These are phyloP conservation scores for Echium plantagineum DNA, from an alignment of 257 asterid species.

Conservation along the genomic window DNA sequence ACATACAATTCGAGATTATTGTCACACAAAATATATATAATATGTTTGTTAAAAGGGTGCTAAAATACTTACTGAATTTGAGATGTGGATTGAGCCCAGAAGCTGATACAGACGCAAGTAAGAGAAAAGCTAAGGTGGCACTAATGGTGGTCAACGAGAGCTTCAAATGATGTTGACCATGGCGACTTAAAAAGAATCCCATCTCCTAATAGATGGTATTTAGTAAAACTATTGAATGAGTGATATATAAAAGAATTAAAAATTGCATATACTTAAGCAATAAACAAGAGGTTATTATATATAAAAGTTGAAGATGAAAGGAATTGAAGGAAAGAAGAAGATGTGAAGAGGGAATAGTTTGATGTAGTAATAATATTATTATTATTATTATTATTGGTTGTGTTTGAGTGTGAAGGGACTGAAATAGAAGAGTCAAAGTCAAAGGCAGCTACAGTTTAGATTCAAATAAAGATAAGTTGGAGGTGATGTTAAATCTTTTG, in stretches of 20 bases:
- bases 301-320: background rate
- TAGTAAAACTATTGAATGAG: too few relatives aligned
- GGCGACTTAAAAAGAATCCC: slow-evolving; percentile 20
- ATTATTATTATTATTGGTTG: background rate
- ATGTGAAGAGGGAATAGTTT: background rate
- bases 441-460: background rate
- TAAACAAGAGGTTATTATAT: background rate
- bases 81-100: slow-evolving; percentile 21
- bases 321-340: background rate
- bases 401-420: background rate
- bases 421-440: background rate
- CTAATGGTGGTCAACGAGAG: slow-evolving; percentile 29
- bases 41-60: background rate
- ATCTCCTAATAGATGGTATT: too few relatives aligned
- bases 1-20: background rate
- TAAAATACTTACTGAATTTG: slow-evolving; percentile 31
- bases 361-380: too few relatives aligned
- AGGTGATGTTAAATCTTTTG: background rate
- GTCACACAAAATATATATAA: background rate
- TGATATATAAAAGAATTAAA: too few relatives aligned
- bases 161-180: slow-evolving; percentile 16
- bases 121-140: slow-evolving; percentile 30
- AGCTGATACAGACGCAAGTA: slow-evolving; percentile 34
- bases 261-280: background rate
- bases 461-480: background rate